Evolutionary conservation across 176 grass and related monocot genomes (phyloP).

Genomic region (Triticum aestivum): IWGSC_CS_RefSeq_v2.1 NC_057796.1:37095649-37096148

Average conservation of each 20-base stretch:
- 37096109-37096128: not conserved
- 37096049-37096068: not conserved
- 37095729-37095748: not conserved
- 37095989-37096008: not conserved
- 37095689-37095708: not conserved
- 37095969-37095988: not conserved
- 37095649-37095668: not conserved
- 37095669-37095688: not conserved
- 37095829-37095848: not conserved
- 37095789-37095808: not conserved
- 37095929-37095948: not conserved
- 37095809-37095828: not conserved
- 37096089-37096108: not conserved
- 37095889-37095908: not conserved
- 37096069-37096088: not conserved
- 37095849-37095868: not conserved
- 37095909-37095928: not conserved
- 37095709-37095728: not conserved
- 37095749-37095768: not conserved
- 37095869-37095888: not conserved
- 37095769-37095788: not conserved
- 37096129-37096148: not conserved
- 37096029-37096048: not conserved
- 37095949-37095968: not conserved
- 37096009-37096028: not conserved